These are phyloP conservation scores for Fraxinus nigra DNA, from an alignment of 305 asterid genomes.

Conservation along the genomic window DNA sequence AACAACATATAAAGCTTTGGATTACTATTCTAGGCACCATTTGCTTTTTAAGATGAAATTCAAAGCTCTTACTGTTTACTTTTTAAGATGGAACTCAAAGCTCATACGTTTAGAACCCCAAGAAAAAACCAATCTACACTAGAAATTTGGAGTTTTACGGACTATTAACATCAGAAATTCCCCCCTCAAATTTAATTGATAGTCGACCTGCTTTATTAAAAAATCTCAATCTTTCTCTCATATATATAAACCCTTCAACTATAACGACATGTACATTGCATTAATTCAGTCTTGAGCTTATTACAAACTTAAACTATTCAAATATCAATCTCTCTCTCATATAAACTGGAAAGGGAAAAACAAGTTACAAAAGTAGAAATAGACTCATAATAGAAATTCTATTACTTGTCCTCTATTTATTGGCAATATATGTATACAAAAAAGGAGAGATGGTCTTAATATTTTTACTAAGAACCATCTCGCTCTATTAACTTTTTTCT, in stretches of 20 bases:
- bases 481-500: neutral
- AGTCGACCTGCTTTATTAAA: neutral
- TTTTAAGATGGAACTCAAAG: too few relatives aligned
- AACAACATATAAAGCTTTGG: neutral
- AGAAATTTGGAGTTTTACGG: neutral
- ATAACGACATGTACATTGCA: neutral
- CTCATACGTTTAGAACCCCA: neutral
- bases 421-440: neutral
- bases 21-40: neutral
- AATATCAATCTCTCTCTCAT: neutral
- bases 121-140: too few relatives aligned
- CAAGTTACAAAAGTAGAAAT: neutral
- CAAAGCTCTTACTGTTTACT: neutral
- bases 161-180: too few relatives aligned
- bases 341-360: neutral
- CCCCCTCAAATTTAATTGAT: neutral
- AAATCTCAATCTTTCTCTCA: neutral
- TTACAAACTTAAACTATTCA: neutral
- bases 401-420: neutral
- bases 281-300: neutral
- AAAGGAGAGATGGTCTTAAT: neutral
- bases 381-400: neutral
- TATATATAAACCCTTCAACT: neutral
- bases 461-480: neutral
- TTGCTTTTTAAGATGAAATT: too few relatives aligned